Evolutionary conservation across 495 filamentous ascomycete genomes (phyloP).

Genomic region (Halenospora varia): DNA sequence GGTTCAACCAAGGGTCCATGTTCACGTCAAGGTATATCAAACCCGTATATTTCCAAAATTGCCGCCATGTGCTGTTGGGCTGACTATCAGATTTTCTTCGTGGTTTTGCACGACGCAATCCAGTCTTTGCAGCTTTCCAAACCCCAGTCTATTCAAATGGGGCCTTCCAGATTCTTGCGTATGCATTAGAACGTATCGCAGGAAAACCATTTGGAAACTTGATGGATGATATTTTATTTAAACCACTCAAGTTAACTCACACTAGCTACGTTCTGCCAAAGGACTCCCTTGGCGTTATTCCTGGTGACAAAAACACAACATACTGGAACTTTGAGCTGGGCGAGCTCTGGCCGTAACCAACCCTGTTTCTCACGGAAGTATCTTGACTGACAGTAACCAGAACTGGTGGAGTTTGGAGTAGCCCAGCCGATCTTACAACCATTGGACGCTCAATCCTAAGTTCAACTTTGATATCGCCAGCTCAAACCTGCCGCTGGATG

Average conservation of each 20-base stretch:
- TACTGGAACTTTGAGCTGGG: slow-evolving; percentile 4
- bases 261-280: slow-evolving; percentile 35
- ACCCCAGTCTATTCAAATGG: slow-evolving; percentile 55
- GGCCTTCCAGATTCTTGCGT: slow-evolving; percentile 48
- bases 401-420: slow-evolving; percentile 55
- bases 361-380: not conserved
- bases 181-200: slow-evolving; percentile 50
- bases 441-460: slow-evolving; percentile 52
- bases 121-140: slow-evolving; percentile 40
- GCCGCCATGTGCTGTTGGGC: not conserved
- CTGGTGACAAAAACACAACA: slow-evolving; percentile 22
- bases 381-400: slow-evolving; percentile 21
- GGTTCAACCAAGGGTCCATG: not conserved
- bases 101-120: slow-evolving; percentile 40
- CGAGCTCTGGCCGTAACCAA: slow-evolving; percentile 4
- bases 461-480: slow-evolving; percentile 38
- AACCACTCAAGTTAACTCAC: slow-evolving; percentile 39
- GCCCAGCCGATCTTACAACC: slow-evolving; percentile 43
- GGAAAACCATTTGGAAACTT: slow-evolving; percentile 39
- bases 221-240: slow-evolving; percentile 38
- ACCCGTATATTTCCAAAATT: not conserved
- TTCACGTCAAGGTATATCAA: not conserved
- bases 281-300: slow-evolving; percentile 30
- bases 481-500: slow-evolving; percentile 51
- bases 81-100: slow-evolving; percentile 32